Base-by-base conservation (phyloP, 1,284 basidiomycete species). In the Anthracocystis walkeri region DNA sequence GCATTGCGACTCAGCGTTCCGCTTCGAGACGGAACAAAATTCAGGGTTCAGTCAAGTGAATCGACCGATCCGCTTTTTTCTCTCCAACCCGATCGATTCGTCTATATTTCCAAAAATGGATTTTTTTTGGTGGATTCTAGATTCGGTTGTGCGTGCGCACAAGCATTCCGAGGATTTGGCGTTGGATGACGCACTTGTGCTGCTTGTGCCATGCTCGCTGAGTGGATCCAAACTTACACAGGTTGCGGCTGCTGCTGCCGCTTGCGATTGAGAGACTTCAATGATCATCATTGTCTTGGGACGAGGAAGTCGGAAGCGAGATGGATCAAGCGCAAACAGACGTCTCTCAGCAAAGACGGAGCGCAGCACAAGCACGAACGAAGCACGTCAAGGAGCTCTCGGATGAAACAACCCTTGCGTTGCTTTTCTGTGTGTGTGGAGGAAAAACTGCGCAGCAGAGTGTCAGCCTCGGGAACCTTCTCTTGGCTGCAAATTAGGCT, bases 171-270 rank as follows among this genome's bases (percentile, higher is more conserved):
- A 38, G 29, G 35, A 46, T 51, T 31, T n/a, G 45, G 61, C 56
- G 61, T 58, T 48, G 45, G 40, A 69, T 69, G 66, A 69, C 66
- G 66, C 66, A 69, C 48, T 50, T 53, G 38, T 69, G 61, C 66
- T 58, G 53, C 10, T 38, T 7, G 20, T 4, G 31, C 20, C 20
- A 7, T 27, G 23, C 40, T 33, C 21, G 29, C 38, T 27, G 23
- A 21, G n/a, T 55, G 45, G 48, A 42, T 33, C 33, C n/a, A n/a
- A n/a, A n/a, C 11, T 33, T 8, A 33, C 33, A 35, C 46, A 29
- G n/a, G 21, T 38, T 23, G 27, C 25, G 33, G 48, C 49, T 29
- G 16, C 52, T 51, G 61, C 48, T 57, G 54, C 52, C 49, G 57
- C 33, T 38, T 38, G 35, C 35, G 14, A n/a, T n/a, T n/a, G n/a